These are phyloP conservation scores for Zygnema cylindricum DNA, from an alignment of 139 green algal genomes.

Conservation along the genomic window DNA sequence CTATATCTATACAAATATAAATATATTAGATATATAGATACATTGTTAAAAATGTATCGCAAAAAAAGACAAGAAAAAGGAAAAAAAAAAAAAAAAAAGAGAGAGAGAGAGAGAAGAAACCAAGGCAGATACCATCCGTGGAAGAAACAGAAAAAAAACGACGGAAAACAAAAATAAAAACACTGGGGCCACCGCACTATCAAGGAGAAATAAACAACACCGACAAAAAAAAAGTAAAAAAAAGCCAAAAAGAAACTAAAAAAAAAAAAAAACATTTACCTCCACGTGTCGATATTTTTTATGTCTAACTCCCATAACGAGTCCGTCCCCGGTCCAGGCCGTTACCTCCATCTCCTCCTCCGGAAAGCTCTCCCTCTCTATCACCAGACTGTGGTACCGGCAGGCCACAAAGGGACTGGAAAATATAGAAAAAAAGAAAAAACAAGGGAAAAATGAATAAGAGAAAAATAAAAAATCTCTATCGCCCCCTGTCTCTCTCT, in stretches of 20 bases:
- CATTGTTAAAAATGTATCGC: too few species aligned
- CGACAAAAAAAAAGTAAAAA: neutral
- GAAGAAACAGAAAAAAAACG: neutral
- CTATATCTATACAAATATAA: too few species aligned
- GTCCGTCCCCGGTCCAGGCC: slow-evolving; percentile 96
- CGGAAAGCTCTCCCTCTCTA: slow-evolving; percentile 86
- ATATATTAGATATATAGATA: too few species aligned
- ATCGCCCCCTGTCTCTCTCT: too few species aligned
- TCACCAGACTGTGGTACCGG: slow-evolving; percentile 85
- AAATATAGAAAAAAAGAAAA: too few species aligned
- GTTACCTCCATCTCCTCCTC: slow-evolving; percentile 90
- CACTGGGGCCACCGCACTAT: neutral
- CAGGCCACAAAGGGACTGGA: slow-evolving; percentile 67
- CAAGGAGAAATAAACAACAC: neutral
- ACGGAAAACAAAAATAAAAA: neutral
- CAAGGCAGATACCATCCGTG: neutral
- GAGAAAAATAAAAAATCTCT: too few species aligned
- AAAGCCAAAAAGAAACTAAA: neutral
- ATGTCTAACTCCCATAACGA: slow-evolving; percentile 95
- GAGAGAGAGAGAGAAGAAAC: neutral
- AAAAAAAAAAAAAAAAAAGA: neutral
- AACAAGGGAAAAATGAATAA: too few species aligned
- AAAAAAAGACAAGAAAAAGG: neutral
- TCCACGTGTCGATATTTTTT: slow-evolving; percentile 71
- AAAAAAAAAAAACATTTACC: slow-evolving; percentile 14